Evolutionary conservation across 148 eudicot genomes (phyloP), one percentile per base, ranked within the genome.

Genomic region (Bassia scoparia): DNA sequence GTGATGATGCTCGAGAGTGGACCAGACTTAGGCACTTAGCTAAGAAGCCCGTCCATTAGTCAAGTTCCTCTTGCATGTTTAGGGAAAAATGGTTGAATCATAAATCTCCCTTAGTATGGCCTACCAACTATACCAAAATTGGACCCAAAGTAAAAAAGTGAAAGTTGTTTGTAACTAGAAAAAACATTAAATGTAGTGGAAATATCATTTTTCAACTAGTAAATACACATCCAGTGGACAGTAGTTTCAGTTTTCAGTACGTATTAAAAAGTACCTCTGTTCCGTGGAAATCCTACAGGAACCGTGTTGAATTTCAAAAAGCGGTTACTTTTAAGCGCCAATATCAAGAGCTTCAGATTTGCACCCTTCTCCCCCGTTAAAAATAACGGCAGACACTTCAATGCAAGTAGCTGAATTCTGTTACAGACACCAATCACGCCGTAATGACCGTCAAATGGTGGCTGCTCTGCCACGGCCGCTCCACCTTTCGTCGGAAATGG

Each of bases 271-370:
- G 23, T 63, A n/a, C 13, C 2, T 20, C 5, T 35, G 61, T 73
- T 29, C 58, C 58, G 33, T 61, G 9, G 3, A 14, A 34, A 55
- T 70, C 35, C 68, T 3, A 21, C 75, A 93, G 98, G 92, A 84
- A 2, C n/a, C n/a, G 80, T 81, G 31, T 59, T 93, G 65, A 53
- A n/a, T 83, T 43, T 80, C 83, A 5, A 81, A 80, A 72, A 91
- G 98, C 71, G 74, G 77, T 68, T 89, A 91, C 76, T 74, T 94
- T 59, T n/a, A 86, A 86, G 85, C 91, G 91, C 41, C 85, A 82
- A 5, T 80, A 49, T 65, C 67, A 9, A 86, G 82, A 74, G 74
- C 68, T 23, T 68, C 93, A 24, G 85, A 87, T 60, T 56, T 84
- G 56, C 85, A 83, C 29, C 81, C 89, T 5, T 81, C 96, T 30